Conservation (phyloP, 179 eudicot genomes). For the Silene noctiflora region DNA sequence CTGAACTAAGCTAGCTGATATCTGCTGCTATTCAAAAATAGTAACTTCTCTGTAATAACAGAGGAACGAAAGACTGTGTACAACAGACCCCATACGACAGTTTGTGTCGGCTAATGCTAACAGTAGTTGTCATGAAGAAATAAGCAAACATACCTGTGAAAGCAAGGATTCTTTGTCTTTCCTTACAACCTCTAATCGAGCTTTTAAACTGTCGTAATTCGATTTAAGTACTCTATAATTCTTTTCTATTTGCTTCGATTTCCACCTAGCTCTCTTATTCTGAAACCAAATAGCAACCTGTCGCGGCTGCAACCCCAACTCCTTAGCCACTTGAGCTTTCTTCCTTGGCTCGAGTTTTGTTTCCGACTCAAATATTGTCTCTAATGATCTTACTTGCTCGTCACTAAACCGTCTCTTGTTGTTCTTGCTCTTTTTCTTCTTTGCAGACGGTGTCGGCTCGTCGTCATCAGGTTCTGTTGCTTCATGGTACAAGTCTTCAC, state of each 20-base stretch:
- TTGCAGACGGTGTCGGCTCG: constrained; percentile 20
- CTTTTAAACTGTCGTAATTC: constrained; percentile 39
- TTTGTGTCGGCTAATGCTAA: too few species aligned
- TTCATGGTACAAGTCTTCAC: constrained; percentile 25
- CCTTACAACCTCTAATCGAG: constrained; percentile 39
- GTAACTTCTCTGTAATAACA: too few species aligned
- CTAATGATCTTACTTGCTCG: constrained; percentile 53
- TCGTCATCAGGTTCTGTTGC: constrained; percentile 30
- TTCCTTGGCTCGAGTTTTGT: constrained; percentile 61
- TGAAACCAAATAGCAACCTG: constrained; percentile 77
- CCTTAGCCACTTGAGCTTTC: constrained; percentile 54
- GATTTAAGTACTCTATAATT: constrained; percentile 43
- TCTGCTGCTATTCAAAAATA: neutral
- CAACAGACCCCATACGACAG: too few species aligned
- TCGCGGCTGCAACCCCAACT: constrained; percentile 63
- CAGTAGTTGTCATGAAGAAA: too few species aligned
- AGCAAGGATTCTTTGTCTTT: constrained; percentile 49
- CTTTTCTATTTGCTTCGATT: constrained; percentile 57
- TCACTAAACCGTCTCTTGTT: constrained; percentile 52
- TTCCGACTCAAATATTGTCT: constrained; percentile 51
- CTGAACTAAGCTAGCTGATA: neutral
- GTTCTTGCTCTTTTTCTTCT: constrained; percentile 29
- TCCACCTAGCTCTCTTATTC: constrained; percentile 65
- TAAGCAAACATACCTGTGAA: constrained; percentile 53
- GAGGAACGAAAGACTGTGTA: too few species aligned